These are phyloP conservation scores for Diaporthe citri DNA, from an alignment of 2,329 filamentous ascomycete species.

Conservation along the genomic window DNA sequence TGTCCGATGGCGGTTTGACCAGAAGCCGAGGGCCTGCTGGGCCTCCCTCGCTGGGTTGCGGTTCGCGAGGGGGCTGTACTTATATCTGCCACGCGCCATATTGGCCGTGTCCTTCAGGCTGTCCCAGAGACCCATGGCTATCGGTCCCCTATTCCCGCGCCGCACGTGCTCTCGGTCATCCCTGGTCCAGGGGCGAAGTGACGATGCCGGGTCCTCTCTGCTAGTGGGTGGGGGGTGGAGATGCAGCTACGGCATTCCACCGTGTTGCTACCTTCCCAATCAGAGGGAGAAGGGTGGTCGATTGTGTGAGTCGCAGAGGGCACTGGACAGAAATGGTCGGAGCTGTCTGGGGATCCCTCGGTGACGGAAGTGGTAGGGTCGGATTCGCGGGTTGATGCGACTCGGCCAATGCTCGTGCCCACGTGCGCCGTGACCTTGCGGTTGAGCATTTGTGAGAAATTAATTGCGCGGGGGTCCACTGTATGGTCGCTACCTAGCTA, in stretches of 20 bases:
- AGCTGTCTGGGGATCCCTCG: background rate
- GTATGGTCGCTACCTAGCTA: background rate
- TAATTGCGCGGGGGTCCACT: constrained; percentile 15
- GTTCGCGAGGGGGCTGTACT: constrained; percentile 46
- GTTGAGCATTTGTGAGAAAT: constrained; percentile 17
- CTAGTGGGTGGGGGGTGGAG: background rate
- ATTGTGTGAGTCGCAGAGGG: background rate
- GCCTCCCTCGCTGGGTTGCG: constrained; percentile 39
- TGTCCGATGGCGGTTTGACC: constrained; percentile 41
- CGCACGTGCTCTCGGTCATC: constrained; percentile 11
- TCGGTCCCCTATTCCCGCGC: background rate
- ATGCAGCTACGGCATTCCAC: constrained; percentile 3
- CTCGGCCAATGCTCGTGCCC: constrained; percentile 26
- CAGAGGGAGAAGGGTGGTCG: background rate
- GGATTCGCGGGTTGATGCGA: constrained; percentile 18
- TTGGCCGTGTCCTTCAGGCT: constrained; percentile 37
- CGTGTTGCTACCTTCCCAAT: constrained; percentile 5
- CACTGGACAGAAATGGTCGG: background rate
- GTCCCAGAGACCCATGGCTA: constrained; percentile 28
- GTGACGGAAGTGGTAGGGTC: constrained; percentile 20
- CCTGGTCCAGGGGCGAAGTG: background rate
- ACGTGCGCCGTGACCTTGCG: constrained; percentile 16
- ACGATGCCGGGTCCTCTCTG: background rate
- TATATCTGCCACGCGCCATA: constrained; percentile 44
- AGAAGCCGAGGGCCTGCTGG: constrained; percentile 41